Evolutionary conservation across 2,329 filamentous ascomycete species (phyloP), one percentile per base, ranked within the genome.

Genomic region (Exophiala aquamarina): DNA sequence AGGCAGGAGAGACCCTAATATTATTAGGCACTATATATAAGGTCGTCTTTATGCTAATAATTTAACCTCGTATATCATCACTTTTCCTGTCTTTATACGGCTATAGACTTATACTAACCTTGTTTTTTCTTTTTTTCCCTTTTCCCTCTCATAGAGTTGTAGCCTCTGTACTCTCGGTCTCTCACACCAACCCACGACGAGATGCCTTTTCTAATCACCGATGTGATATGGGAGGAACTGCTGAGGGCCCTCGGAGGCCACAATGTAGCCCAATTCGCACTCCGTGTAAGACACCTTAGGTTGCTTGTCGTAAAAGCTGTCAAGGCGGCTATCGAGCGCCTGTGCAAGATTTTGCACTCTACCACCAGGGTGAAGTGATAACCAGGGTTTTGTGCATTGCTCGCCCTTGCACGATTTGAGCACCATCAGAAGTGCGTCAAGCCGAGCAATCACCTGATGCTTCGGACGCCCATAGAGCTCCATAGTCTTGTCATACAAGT

Each of bases 221-320:
- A 31, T 31, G n/a, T 31, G 28, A n/a, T 9, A 31, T 9, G 28
- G 28, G n/a, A 31, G 28, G 9, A 31, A 9, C n/a, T 31, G 9
- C 28, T 9, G 9, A 31, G 28, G 28, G 33, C 67, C 67, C 44
- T 70, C 67, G 0, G 59, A 56, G 3, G 60, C 61, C 2, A 65
- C 18, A 1, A 69, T 51, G 47, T 70, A 68, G 2, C 65, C 67
- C 2, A 41, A 31, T 35, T 62, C 64, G 37, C 68, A 70, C 21
- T 60, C 57, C 11, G 59, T 56, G 46, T 63, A 70, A 0, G 57
- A 57, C 1, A 70, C 63, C 34, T 49, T 61, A 0, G 35, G 44
- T 20, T 44, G 33, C n/a, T 4, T n/a, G 3, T 63, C 59, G 18
- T 70, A 70, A 26, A 69, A 69, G 0, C 6, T 14, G 49, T 70